These are phyloP conservation scores for Sphaerobolus stellatus DNA, from an alignment of 1,284 basidiomycete species.

Conservation along the genomic window DNA sequence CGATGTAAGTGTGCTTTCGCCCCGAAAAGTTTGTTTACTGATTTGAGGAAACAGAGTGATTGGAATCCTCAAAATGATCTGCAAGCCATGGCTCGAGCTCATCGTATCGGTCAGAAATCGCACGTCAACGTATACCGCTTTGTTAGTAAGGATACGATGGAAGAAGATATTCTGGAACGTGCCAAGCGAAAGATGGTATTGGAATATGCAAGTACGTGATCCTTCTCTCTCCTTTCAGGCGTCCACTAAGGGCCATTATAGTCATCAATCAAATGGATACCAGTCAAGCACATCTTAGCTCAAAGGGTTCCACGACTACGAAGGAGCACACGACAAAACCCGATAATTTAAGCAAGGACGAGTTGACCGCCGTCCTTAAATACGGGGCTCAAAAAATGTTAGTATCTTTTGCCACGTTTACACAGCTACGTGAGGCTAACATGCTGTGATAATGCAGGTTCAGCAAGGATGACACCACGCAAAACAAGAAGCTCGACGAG, in stretches of 20 bases:
- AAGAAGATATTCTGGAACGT: conserved; percentile 96
- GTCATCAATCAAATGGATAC: conserved; percentile 99
- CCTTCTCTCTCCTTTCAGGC: conserved; percentile 9
- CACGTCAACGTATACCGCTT: conserved; percentile 98
- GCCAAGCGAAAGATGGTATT: conserved; percentile 99
- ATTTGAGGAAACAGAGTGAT: conserved; percentile 58
- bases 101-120: conserved; percentile 95
- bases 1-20: conserved; percentile 63
- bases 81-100: conserved; percentile 98
- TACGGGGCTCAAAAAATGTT: conserved; percentile 98
- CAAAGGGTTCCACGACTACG: conserved; percentile 57
- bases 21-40: conserved; percentile 18
- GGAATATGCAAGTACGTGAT: conserved; percentile 91
- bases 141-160: conserved; percentile 98
- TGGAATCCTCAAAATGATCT: conserved; percentile 99
- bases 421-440: conserved; percentile 9
- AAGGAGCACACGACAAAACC: conserved; percentile 79
- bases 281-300: conserved; percentile 91
- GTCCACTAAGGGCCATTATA: conserved; percentile 32
- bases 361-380: conserved; percentile 97
- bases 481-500: conserved; percentile 96
- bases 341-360: conserved; percentile 94
- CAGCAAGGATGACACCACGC: conserved; percentile 91
- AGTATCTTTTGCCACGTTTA: conserved; percentile 27
- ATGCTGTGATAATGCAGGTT: conserved; percentile 55